phyloP scores from a whole-genome alignment of 148 eudicot species.

The Silene latifolia region DNA sequence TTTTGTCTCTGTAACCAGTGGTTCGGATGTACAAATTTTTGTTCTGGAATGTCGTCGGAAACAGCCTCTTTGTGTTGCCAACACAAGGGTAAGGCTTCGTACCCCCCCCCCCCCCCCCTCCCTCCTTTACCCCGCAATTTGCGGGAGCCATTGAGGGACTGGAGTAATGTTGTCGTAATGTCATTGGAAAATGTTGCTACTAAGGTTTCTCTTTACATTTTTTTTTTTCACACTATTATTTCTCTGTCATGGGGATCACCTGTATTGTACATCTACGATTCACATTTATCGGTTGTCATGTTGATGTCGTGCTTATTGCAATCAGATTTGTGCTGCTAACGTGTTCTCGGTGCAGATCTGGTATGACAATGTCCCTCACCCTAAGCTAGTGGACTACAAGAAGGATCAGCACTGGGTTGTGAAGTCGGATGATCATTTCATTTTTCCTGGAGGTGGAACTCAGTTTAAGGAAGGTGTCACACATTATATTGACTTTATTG shows the following conservation, averaged over 20 bases:
- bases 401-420: constrained; percentile 95
- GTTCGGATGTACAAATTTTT: neutral
- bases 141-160: too few species aligned
- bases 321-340: neutral
- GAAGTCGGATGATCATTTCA: constrained; percentile 67
- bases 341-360: constrained; percentile 52
- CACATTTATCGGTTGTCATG: neutral
- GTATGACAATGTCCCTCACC: constrained; percentile 95
- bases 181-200: neutral
- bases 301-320: neutral
- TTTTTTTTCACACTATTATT: neutral
- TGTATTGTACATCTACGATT: neutral
- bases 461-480: constrained; percentile 90
- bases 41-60: neutral
- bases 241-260: neutral
- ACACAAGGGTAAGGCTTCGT: too few species aligned
- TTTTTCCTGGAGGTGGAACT: constrained; percentile 98
- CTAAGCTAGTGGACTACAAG: constrained; percentile 93
- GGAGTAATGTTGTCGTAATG: too few species aligned
- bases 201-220: neutral
- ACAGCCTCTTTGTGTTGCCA: too few species aligned
- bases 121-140: too few species aligned
- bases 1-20: neutral
- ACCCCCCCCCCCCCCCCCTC: too few species aligned
- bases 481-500: constrained; percentile 61